Evolutionary conservation across 2,329 filamentous ascomycete species (phyloP), one percentile per base, ranked within the genome.

Genomic region (Penicillium sp.): DNA sequence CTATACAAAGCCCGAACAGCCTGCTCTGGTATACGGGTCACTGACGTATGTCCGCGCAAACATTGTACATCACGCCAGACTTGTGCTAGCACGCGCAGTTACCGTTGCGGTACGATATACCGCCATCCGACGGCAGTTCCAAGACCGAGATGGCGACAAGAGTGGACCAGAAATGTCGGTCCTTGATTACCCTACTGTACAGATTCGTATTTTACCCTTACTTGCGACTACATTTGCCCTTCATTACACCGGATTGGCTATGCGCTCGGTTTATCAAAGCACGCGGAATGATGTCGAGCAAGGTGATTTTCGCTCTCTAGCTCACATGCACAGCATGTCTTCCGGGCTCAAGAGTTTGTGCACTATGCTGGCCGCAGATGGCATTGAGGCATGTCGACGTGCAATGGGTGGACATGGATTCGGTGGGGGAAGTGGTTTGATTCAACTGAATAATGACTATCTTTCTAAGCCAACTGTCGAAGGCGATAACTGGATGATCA

Each of bases 401-500:
- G 77, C 79, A 5, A 74, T 81, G 71, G 79, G 79, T 16, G 79
- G 79, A 0, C 79, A 81, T 61, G 79, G 79, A 0, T 81, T 80
- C 56, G 77, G 78, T 4, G 78, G 77, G 16, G 76, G 74, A 1
- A 80, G 76, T 59, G 79, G 79, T 2, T 71, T 81, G 28, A 76
- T 81, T 10, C 76, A 79, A 27, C 66, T 80, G 33, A 79, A 81
- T 57, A 58, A 58, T 36, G 61, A 63, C 16, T 63, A 63, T 28
- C 31, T 63, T 3, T 63, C 77, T 2, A 81, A 81, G 60, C 78
- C 77, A 0, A 81, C 79, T 0, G 79, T 82, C 2, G 79, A 82
- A 56, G 79, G 79, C 2, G 79, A 81, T 59, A 81, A 81, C 50
- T 81, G 78, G 77, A 81, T 81, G 78, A 81, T 81, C 36, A 80